Conservation (phyloP, 805 yeast species). For the Metschnikowia drakensbergensis region DNA sequence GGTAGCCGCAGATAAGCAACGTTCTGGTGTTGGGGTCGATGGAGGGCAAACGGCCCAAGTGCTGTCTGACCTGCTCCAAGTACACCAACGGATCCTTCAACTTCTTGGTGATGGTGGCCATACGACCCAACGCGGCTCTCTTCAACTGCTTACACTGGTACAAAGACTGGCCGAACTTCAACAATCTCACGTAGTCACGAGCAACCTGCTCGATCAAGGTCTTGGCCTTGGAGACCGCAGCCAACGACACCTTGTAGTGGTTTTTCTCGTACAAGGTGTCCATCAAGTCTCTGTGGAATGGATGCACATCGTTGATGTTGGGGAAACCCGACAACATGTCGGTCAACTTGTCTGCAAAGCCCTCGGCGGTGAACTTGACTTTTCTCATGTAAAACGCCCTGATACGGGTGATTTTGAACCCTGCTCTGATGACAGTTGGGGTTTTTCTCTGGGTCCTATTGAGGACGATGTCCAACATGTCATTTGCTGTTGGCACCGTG, state of each 20-base stretch:
- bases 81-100: constrained; percentile 90
- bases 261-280: constrained; percentile 97
- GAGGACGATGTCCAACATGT: constrained; percentile 91
- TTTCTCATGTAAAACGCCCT: constrained; percentile 98
- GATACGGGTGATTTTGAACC: constrained; percentile 93
- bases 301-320: constrained; percentile 94
- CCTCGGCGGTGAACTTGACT: constrained; percentile 94
- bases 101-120: constrained; percentile 97
- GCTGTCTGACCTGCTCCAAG: constrained; percentile 98
- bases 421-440: constrained; percentile 97
- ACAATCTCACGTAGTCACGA: constrained; percentile 88
- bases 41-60: constrained; percentile 95
- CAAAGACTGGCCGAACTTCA: constrained; percentile 95
- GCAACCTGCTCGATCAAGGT: constrained; percentile 92
- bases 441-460: constrained; percentile 98
- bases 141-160: constrained; percentile 98
- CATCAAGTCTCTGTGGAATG: constrained; percentile 96
- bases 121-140: constrained; percentile 98
- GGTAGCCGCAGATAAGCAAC: constrained; percentile 94
- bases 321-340: constrained; percentile 89
- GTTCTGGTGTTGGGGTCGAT: constrained; percentile 99
- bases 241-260: constrained; percentile 94
- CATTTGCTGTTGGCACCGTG: constrained; percentile 86
- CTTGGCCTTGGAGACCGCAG: constrained; percentile 92
- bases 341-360: constrained; percentile 87